Base-by-base conservation (phyloP, 2,329 filamentous ascomycete genomes). In the Drechslerella stenobrocha region DNA sequence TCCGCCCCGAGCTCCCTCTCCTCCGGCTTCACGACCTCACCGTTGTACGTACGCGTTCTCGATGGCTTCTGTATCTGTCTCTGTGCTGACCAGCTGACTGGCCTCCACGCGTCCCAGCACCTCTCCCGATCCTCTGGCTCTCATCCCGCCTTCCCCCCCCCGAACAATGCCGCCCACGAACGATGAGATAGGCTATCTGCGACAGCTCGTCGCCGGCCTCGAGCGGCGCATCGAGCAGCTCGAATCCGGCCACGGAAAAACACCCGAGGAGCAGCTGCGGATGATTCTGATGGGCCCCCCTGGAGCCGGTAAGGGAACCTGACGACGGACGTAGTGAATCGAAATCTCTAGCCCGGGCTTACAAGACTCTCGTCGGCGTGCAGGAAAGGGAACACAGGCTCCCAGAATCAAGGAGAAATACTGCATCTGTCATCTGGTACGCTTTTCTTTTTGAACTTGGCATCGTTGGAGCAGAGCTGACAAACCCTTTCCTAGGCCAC, bases 281-380 rank as follows among this genome's bases (percentile, higher is more conserved):
- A 95, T 98, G 88, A 90, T 98, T 75, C 81, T 98, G 75, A 97
- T 98, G 81, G 93, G 93, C 34, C 93, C 93, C 76, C 93, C 93
- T 60, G 93, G 93, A 78, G 93, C 93, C 78, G 93, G 93, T 97
- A 84, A 74, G 88, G 81, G 22, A 42, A 18, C 13, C 2, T 42
- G 45, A 46, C 56, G 20, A 48, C 56, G 35, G n/a, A n/a, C n/a
- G n/a, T n/a, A n/a, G n/a, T n/a, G n/a, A n/a, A n/a, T n/a, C n/a
- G n/a, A n/a, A n/a, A n/a, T n/a, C n/a, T n/a, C n/a, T n/a, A n/a
- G n/a, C n/a, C n/a, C n/a, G n/a, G 50, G 66, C 69, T 59, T 63
- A 66, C 72, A 60, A 64, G 52, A 57, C 69, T 70, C 66, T 70
- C 24, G 52, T 50, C 50, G 40, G 26, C 42, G 32, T 70, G 70